phyloP scores from a whole-genome alignment of 2,329 filamentous ascomycete genomes.

The Onygenales sp. region DNA sequence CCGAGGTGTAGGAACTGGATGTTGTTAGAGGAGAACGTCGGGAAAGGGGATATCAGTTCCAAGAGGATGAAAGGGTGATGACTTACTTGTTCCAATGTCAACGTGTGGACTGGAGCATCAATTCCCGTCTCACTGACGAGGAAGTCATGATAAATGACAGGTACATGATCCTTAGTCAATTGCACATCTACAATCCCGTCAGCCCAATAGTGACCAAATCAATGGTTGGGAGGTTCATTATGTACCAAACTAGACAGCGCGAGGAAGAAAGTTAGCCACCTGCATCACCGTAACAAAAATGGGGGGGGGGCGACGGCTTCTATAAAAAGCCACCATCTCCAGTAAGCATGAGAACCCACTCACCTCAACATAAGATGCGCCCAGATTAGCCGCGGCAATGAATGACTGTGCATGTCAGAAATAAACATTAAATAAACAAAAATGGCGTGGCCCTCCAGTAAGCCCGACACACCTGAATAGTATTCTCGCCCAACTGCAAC shows the following conservation, averaged over 20 bases:
- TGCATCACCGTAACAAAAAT: background rate
- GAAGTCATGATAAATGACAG: constrained; percentile 98
- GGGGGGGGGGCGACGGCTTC: background rate
- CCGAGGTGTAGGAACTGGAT: constrained; percentile 74
- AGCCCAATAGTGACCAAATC: constrained; percentile 3
- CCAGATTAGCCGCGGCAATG: constrained; percentile 88
- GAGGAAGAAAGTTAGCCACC: background rate
- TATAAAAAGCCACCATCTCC: background rate
- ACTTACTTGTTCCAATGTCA: constrained; percentile 72
- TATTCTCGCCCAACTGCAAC: constrained; percentile 92
- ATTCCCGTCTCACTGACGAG: constrained; percentile 95
- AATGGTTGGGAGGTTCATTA: background rate
- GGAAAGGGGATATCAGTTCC: constrained; percentile 3
- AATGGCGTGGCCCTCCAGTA: background rate
- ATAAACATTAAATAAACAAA: background rate
- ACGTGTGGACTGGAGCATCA: constrained; percentile 87
- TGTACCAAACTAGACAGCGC: constrained; percentile 11
- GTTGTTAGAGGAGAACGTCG: background rate
- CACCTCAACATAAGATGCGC: constrained; percentile 62
- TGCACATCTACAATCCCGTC: constrained; percentile 75
- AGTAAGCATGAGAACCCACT: constrained; percentile 8
- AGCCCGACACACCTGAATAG: constrained; percentile 47
- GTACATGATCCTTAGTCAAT: constrained; percentile 95
- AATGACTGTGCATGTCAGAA: constrained; percentile 55
- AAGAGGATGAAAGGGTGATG: background rate